phyloP scores from a whole-genome alignment of 2,329 filamentous ascomycete species.

The Phoma sp. region DNA sequence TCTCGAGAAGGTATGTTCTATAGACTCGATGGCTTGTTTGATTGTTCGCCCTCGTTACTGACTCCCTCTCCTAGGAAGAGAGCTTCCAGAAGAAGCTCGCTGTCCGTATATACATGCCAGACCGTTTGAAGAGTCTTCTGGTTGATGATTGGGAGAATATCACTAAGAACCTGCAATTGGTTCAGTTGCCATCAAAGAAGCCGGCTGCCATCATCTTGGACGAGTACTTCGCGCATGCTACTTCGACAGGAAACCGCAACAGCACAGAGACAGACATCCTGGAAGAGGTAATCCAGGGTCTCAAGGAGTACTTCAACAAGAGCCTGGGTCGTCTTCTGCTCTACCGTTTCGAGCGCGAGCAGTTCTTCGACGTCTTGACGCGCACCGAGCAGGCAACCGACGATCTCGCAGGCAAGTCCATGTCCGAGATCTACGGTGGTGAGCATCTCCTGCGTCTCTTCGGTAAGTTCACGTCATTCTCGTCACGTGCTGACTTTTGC shows the following conservation, averaged over 20 bases:
- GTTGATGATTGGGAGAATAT: conserved; percentile 99
- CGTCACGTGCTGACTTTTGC: background rate
- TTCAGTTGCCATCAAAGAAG: conserved; percentile 78
- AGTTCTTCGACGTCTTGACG: conserved; percentile 80
- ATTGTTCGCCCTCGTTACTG: conserved; percentile 1
- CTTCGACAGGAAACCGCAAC: conserved; percentile 64
- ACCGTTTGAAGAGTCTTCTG: conserved; percentile 86
- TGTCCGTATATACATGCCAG: conserved; percentile 84
- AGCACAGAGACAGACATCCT: conserved; percentile 82
- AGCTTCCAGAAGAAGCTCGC: conserved; percentile 82
- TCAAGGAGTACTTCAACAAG: conserved; percentile 94
- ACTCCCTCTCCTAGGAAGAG: conserved; percentile 72
- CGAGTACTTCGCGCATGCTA: conserved; percentile 77
- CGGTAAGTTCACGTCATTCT: conserved; percentile 62
- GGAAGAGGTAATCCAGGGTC: conserved; percentile 83
- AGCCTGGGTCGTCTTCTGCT: conserved; percentile 85
- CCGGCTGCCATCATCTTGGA: conserved; percentile 80
- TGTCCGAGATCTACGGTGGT: conserved; percentile 85
- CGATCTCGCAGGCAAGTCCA: conserved; percentile 71
- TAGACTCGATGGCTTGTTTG: background rate
- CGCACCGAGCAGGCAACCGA: conserved; percentile 67
- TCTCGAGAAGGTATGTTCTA: conserved; percentile 70
- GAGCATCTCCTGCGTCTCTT: conserved; percentile 91
- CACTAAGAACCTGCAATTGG: conserved; percentile 90
- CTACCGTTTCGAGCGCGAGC: conserved; percentile 90